A percentile compares a stretch with the other conserved stretches of the same genome.
Conservation (phyloP, 2,329 filamentous ascomycete genomes). For the Fusarium concolor region DNA sequence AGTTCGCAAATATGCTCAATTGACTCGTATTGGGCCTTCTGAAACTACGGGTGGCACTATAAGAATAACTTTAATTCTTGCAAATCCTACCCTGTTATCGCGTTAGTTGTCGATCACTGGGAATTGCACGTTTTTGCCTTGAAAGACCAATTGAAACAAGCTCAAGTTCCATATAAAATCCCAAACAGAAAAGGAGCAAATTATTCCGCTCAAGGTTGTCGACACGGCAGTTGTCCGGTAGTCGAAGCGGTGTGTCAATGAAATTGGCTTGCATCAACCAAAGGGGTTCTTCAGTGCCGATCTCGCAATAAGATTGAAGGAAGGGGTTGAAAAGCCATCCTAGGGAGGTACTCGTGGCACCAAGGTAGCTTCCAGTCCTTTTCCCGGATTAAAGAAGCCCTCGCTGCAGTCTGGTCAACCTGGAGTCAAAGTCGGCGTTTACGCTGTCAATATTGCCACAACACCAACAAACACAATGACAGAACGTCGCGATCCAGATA, state of each 20-base stretch:
- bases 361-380: neutral
- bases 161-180: neutral
- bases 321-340: neutral
- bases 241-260: conserved; percentile 8
- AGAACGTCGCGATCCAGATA: neutral
- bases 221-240: conserved; percentile 7
- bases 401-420: neutral
- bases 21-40: neutral
- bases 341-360: neutral
- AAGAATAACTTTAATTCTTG: neutral
- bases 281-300: conserved; percentile 29
- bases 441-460: too few species aligned
- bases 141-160: neutral
- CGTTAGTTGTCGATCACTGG: neutral
- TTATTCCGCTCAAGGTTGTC: neutral
- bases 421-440: neutral
- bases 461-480: neutral
- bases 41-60: neutral
- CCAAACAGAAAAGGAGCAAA: neutral
- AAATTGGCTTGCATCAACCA: conserved; percentile 4
- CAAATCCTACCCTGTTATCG: neutral
- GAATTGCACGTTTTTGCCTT: neutral
- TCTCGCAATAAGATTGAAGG: neutral
- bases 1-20: conserved; percentile 20
- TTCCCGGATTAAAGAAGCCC: conserved; percentile 1